These are phyloP conservation scores for Vanilla planifolia DNA, from an alignment of 106 monocot species.

Conservation along the genomic window DNA sequence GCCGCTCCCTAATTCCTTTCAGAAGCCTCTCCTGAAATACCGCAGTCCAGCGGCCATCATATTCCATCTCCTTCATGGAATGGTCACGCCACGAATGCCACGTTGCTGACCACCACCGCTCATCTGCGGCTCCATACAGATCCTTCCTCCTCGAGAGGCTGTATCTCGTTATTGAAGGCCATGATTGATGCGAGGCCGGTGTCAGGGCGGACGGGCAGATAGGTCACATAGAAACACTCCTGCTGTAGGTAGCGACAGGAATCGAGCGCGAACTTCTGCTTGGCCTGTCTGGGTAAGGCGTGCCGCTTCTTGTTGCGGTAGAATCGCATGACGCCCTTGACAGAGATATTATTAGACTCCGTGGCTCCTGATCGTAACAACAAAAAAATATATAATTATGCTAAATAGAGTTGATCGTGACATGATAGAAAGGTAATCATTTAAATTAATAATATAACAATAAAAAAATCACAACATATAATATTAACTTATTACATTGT, in stretches of 20 bases:
- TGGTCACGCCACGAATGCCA: conserved; percentile 87
- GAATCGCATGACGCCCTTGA: conserved; percentile 89
- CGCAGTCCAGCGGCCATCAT: conserved; percentile 38
- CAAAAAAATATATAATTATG: no score
- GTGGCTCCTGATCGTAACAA: conserved; percentile 99
- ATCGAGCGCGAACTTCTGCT: conserved; percentile 99
- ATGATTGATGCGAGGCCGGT: conserved; percentile 91
- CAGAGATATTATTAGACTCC: conserved; percentile 96
- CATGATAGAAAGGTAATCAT: no score
- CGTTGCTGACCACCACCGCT: conserved; percentile 95
- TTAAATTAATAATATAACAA: no score
- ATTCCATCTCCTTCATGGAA: conserved; percentile 85
- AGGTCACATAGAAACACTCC: conserved; percentile 86
- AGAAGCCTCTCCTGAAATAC: conserved; percentile 61
- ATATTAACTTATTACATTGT: no score
- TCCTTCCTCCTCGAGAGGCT: conserved; percentile 77
- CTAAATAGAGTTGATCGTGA: no score
- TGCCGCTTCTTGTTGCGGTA: conserved; percentile 68
- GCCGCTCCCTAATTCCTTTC: conserved; percentile 39
- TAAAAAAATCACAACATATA: no score
- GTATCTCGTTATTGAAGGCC: conserved; percentile 98
- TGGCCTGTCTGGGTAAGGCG: conserved; percentile 88
- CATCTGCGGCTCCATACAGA: conserved; percentile 95
- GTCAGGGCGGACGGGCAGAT: conserved; percentile 77
- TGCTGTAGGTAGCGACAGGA: conserved; percentile 96